Conservation (phyloP, 148 eudicot genomes). For the Amaranthus cruentus region DNA sequence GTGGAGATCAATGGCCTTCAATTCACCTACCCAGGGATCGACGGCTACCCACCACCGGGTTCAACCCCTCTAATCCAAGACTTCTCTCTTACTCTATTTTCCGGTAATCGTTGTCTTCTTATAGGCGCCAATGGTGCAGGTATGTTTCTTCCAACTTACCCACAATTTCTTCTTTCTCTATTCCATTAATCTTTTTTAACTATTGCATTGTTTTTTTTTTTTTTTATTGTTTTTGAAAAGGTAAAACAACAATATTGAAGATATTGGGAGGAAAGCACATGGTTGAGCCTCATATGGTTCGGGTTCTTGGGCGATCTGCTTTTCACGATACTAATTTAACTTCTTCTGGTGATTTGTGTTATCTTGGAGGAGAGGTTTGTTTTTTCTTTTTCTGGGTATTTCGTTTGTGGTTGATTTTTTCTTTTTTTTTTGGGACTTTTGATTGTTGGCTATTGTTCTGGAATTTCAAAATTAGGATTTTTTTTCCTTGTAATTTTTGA, state of each 20-base stretch:
- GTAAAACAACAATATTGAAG: constrained; percentile 88
- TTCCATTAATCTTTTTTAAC: neutral
- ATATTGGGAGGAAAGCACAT: constrained; percentile 95
- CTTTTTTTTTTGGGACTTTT: too few species aligned
- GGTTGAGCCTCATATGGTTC: constrained; percentile 90
- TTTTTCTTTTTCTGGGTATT: neutral
- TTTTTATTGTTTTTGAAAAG: constrained; percentile 23
- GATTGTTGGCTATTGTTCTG: too few species aligned
- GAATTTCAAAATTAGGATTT: too few species aligned
- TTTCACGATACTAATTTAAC: constrained; percentile 88
- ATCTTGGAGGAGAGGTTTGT: constrained; percentile 93
- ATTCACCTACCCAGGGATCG: constrained; percentile 97
- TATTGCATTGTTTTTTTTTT: neutral
- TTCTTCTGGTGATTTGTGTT: constrained; percentile 75
- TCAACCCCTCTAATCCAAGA: constrained; percentile 71
- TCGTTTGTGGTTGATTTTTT: neutral
- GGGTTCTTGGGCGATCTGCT: constrained; percentile 86
- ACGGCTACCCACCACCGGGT: constrained; percentile 95
- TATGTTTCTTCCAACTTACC: constrained; percentile 13
- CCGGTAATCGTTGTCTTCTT: constrained; percentile 80
- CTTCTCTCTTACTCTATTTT: constrained; percentile 46
- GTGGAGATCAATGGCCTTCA: constrained; percentile 62
- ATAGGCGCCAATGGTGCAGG: constrained; percentile 98
- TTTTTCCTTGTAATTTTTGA: too few species aligned
- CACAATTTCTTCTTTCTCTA: neutral